Evolutionary conservation across 2,329 filamentous ascomycete species (phyloP).

Genomic region (Fusarium clavum): DNA sequence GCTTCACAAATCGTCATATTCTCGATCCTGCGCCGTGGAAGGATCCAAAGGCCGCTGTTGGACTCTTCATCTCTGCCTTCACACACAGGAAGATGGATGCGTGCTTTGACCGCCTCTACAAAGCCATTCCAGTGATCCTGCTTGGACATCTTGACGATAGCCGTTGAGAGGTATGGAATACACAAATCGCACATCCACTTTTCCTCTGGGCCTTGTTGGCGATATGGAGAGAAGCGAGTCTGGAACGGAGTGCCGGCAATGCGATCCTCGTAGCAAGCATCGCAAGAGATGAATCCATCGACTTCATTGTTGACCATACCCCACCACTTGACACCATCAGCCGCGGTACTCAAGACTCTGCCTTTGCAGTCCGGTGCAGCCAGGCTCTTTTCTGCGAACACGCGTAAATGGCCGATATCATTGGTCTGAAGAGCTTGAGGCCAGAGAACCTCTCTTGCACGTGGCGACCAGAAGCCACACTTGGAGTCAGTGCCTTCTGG

Average conservation of each 20-base stretch:
- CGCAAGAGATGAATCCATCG: slow-evolving; percentile 51
- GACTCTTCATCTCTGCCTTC: slow-evolving; percentile 45
- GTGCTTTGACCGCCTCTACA: slow-evolving; percentile 33
- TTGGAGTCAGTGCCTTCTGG: slow-evolving; percentile 48
- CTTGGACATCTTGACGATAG: slow-evolving; percentile 32
- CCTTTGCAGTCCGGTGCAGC: slow-evolving; percentile 49
- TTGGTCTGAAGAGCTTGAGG: slow-evolving; percentile 47
- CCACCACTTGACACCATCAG: slow-evolving; percentile 51
- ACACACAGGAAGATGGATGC: slow-evolving; percentile 45
- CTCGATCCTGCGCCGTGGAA: slow-evolving; percentile 40
- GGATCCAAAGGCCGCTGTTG: slow-evolving; percentile 46
- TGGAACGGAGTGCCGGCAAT: slow-evolving; percentile 48
- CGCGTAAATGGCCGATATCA: slow-evolving; percentile 41
- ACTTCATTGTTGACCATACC: slow-evolving; percentile 46
- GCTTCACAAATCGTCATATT: slow-evolving; percentile 49
- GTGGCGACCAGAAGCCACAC: slow-evolving; percentile 48
- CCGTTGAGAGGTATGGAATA: slow-evolving; percentile 43
- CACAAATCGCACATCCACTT: slow-evolving; percentile 52
- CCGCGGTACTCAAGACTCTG: slow-evolving; percentile 19
- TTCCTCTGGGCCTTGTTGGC: slow-evolving; percentile 43
- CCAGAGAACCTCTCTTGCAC: slow-evolving; percentile 52
- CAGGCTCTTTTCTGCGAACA: slow-evolving; percentile 47
- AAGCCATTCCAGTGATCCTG: slow-evolving; percentile 50
- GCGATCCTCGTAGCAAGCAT: slow-evolving; percentile 54
- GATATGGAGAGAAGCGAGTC: slow-evolving; percentile 44